Conservation (phyloP, 805 yeast genomes). For the Cyberlindnera galapagoensis region DNA sequence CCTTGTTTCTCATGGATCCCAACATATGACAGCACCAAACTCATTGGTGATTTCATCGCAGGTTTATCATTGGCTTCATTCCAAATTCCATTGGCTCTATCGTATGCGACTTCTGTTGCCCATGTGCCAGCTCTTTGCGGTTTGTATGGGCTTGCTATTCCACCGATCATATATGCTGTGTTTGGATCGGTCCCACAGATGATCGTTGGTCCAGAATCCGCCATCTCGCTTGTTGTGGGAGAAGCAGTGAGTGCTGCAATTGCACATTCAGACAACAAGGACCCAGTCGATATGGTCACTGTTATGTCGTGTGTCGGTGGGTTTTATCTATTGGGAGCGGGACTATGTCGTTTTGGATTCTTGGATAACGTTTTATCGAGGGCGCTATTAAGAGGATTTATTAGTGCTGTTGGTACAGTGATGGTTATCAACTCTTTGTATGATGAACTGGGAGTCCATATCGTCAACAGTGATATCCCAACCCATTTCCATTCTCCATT, state of each 20-base stretch:
- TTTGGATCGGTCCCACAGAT: constrained; percentile 84
- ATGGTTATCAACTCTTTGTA: constrained; percentile 75
- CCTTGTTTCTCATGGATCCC: constrained; percentile 69
- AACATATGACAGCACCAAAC: constrained; percentile 32
- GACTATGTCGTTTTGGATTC: constrained; percentile 80
- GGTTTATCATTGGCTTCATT: constrained; percentile 86
- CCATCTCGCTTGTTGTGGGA: constrained; percentile 77
- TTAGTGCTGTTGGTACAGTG: constrained; percentile 78
- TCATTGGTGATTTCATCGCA: constrained; percentile 65
- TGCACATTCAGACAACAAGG: constrained; percentile 35
- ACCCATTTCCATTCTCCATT: constrained; percentile 63
- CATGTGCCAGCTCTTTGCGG: constrained; percentile 81
- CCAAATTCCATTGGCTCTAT: constrained; percentile 75
- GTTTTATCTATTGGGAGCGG: constrained; percentile 60
- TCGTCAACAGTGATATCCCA: constrained; percentile 38
- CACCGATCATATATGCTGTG: constrained; percentile 71
- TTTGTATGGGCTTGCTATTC: constrained; percentile 64
- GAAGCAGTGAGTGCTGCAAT: constrained; percentile 60
- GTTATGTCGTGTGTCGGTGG: constrained; percentile 75
- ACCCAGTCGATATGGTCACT: constrained; percentile 52
- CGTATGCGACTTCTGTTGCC: constrained; percentile 76
- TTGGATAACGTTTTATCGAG: constrained; percentile 74
- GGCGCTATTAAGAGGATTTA: constrained; percentile 73
- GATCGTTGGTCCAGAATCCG: constrained; percentile 91
- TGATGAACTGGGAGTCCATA: constrained; percentile 61